phyloP scores from a whole-genome alignment of 2,329 filamentous ascomycete genomes.

The Ophiosphaerella korrae region DNA sequence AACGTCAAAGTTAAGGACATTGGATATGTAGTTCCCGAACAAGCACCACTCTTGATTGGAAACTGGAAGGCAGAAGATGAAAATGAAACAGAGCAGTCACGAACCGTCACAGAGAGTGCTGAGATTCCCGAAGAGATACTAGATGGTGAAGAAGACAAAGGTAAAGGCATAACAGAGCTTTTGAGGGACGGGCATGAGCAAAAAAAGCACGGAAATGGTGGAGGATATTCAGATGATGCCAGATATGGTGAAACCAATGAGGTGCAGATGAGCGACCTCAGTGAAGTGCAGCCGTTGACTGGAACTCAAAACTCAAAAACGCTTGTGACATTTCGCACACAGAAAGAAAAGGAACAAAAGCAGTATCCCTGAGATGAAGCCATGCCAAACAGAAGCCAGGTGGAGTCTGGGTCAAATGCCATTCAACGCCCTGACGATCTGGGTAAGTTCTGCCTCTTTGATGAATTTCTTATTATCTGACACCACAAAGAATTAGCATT shows the following conservation, averaged over 20 bases:
- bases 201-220: too few relatives aligned
- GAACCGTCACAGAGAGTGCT: neutral
- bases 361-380: neutral
- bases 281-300: too few relatives aligned
- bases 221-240: neutral
- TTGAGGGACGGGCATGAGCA: too few relatives aligned
- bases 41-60: constrained; percentile 13
- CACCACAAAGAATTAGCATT: constrained; percentile 1
- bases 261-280: too few relatives aligned
- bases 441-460: neutral
- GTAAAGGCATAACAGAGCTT: too few relatives aligned
- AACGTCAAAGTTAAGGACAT: constrained; percentile 51
- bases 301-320: too few relatives aligned
- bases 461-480: neutral
- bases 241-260: too few relatives aligned
- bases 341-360: neutral
- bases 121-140: neutral
- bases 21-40: constrained; percentile 42
- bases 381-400: too few relatives aligned
- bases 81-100: neutral
- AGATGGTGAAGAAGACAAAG: too few relatives aligned
- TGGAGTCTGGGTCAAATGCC: neutral
- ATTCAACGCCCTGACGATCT: neutral
- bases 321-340: too few relatives aligned
- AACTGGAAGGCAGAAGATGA: constrained; percentile 18